phyloP scores from a whole-genome alignment of 2,329 filamentous ascomycete genomes.

The Lachnellula suecica region DNA sequence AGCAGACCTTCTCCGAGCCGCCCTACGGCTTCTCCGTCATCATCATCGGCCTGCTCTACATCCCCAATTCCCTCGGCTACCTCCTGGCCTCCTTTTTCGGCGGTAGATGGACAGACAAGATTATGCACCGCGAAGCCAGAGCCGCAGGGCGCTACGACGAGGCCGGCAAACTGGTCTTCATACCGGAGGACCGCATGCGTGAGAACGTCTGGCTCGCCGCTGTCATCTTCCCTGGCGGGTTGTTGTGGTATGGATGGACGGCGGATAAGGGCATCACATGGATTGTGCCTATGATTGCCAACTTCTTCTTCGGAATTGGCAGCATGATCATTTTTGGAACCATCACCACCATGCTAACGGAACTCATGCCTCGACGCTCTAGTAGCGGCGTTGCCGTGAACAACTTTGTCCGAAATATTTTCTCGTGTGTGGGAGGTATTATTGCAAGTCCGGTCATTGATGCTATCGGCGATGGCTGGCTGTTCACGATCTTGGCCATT shows the following conservation, averaged over 20 bases:
- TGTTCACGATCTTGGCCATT: slow-evolving; percentile 63
- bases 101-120: slow-evolving; percentile 75
- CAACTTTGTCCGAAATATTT: slow-evolving; percentile 79
- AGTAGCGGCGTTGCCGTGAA: slow-evolving; percentile 76
- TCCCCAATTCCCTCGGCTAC: slow-evolving; percentile 76
- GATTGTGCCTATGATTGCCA: slow-evolving; percentile 61
- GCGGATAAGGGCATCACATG: slow-evolving; percentile 62
- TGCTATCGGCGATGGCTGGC: slow-evolving; percentile 72
- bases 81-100: slow-evolving; percentile 66
- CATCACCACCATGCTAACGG: slow-evolving; percentile 77
- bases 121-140: slow-evolving; percentile 76
- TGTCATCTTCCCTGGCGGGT: slow-evolving; percentile 64
- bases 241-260: slow-evolving; percentile 80
- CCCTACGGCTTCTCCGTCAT: slow-evolving; percentile 71
- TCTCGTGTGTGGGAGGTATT: slow-evolving; percentile 69
- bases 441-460: slow-evolving; percentile 69
- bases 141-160: slow-evolving; percentile 68
- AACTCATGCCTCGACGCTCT: slow-evolving; percentile 73
- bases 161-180: slow-evolving; percentile 63
- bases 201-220: slow-evolving; percentile 80
- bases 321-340: slow-evolving; percentile 62
- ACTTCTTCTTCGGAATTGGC: slow-evolving; percentile 73
- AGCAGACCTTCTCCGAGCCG: slow-evolving; percentile 62
- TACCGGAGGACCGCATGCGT: slow-evolving; percentile 78
- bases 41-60: slow-evolving; percentile 73